Evolutionary conservation across 208 protist genomes (phyloP).

Genomic region (Trichomonas tenax): DNA sequence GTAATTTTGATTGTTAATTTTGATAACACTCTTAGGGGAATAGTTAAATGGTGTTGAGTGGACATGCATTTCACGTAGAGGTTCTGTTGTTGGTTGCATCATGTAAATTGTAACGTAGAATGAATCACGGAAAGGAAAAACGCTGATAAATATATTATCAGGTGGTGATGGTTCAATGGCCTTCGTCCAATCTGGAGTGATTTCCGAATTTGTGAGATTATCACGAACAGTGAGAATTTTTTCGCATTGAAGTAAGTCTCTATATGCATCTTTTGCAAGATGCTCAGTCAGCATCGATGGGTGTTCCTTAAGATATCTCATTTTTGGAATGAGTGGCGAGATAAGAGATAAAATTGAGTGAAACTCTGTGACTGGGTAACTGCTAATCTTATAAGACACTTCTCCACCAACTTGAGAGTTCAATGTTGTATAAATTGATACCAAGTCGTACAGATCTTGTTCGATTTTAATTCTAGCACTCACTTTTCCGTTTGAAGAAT

Average conservation of each 20-base stretch:
- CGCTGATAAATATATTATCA: neutral
- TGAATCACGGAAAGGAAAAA: constrained; percentile 14
- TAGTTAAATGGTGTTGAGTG: neutral
- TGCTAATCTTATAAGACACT: neutral
- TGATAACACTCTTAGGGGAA: neutral
- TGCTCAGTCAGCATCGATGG: neutral
- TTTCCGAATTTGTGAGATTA: neutral
- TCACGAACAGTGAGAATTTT: neutral
- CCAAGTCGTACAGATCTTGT: neutral
- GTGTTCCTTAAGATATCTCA: neutral
- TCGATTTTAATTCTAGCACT: neutral
- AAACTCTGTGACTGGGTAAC: neutral
- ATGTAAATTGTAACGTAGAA: neutral
- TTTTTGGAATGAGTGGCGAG: neutral
- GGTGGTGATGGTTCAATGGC: neutral
- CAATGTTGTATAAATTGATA: neutral
- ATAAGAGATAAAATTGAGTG: neutral
- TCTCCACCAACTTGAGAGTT: neutral
- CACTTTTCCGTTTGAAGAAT: neutral
- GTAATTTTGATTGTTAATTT: neutral
- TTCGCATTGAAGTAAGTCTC: neutral
- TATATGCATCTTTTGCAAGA: neutral
- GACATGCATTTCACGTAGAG: neutral
- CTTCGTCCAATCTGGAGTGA: neutral
- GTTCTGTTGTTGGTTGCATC: neutral